Base-by-base conservation (phyloP, 164 flowering plant genomes). In the Vitis amurensis region DNA sequence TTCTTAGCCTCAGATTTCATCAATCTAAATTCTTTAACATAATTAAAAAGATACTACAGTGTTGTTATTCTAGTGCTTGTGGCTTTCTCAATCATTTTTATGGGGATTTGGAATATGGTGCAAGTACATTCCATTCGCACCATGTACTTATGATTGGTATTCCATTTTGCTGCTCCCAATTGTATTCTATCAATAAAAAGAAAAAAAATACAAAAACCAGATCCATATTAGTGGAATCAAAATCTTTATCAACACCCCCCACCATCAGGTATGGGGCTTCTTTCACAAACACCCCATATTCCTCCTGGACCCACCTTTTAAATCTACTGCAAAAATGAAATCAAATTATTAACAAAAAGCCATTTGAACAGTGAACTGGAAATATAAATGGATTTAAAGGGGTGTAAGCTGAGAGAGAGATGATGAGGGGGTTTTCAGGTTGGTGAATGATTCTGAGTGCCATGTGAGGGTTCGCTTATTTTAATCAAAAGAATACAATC, bases 221-320 rank as follows among this genome's bases (percentile, higher is more conserved):
- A 64, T 64, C 55, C 29, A 29, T 50, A 48, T 37, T 1, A 55
- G 53, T 49, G 73, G 55, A 58, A 50, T 50, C 59, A 47, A 14
- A 30, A 64, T 50, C 64, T 31, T 29, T 37, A 17, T 15, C 31
- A 11, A 11, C 44, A 4, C 44, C 44, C 44, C 44, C 44, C 59
- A 67, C 70, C 66, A 64, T 52, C 56, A 66, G 80, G 73, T 73
- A 77, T 69, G 76, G 71, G 64, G 76, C 44, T 73, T 65, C 80
- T 66, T 55, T 73, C 76, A 61, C 0, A 12, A 69, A 57, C 64
- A 67, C 65, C 69, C 50, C 63, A 64, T 71, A 29, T 68, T 63
- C 64, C 8, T 27, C 58, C 19, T 23, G 67, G 71, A 50, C 11
- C 63, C 50, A 30, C 61, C 65, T 14, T 17, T 12, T n/a, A 50